Conservation (phyloP, 108 stramenopile genomes). For the Stephanodiscus minutulus region DNA sequence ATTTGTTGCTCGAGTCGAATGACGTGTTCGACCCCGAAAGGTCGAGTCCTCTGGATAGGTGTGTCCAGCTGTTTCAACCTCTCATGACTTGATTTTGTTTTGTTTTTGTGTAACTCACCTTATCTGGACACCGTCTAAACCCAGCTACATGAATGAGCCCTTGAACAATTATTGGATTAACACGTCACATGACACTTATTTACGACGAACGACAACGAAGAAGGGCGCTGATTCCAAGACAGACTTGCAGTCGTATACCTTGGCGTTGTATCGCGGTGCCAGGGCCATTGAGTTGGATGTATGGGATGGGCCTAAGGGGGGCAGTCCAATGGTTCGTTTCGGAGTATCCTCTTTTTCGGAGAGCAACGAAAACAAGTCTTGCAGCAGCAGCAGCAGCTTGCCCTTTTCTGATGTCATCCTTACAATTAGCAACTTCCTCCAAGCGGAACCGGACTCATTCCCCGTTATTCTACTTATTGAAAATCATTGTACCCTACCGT, state of each 20-base stretch:
- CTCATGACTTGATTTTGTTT: background rate
- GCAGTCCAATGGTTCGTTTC: constrained; percentile 51
- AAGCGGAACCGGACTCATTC: constrained; percentile 60
- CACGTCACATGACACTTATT: constrained; percentile 92
- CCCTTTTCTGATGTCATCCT: constrained; percentile 53
- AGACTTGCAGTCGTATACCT: constrained; percentile 64
- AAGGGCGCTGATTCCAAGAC: constrained; percentile 20
- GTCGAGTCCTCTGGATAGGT: constrained; percentile 30
- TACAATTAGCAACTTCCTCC: constrained; percentile 51
- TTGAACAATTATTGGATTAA: constrained; percentile 90
- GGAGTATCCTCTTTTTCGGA: constrained; percentile 27
- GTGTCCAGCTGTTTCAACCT: constrained; percentile 8
- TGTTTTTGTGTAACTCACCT: background rate
- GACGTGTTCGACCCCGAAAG: constrained; percentile 66
- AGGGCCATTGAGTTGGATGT: constrained; percentile 93
- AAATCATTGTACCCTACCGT: constrained; percentile 87
- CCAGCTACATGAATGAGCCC: constrained; percentile 88
- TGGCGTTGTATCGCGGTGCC: constrained; percentile 73
- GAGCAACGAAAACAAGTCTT: constrained; percentile 3
- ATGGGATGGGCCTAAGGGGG: constrained; percentile 72
- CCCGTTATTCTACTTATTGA: constrained; percentile 94
- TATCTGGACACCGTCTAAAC: background rate
- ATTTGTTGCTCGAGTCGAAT: constrained; percentile 64
- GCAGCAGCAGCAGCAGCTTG: constrained; percentile 17
- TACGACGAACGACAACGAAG: constrained; percentile 37